Evolutionary conservation across 257 asterid genomes (phyloP).

Genomic region (Gentiana macrophylla): DNA sequence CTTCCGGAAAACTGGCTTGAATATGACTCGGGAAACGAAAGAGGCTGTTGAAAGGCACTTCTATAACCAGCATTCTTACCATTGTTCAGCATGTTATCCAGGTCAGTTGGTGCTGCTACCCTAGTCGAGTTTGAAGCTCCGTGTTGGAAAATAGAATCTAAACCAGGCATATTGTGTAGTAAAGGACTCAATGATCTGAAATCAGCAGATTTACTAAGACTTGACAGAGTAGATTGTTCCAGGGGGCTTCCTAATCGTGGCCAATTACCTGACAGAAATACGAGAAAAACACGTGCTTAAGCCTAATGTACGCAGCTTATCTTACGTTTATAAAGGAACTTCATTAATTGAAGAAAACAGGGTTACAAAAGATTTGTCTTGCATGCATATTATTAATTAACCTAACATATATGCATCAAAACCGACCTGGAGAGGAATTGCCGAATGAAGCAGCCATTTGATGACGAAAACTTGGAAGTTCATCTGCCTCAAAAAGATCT

Average conservation of each 20-base stretch:
- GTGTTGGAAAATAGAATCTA: slow-evolving; percentile 43
- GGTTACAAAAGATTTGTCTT: too few relatives aligned
- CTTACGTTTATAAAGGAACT: too few relatives aligned
- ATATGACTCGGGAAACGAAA: slow-evolving; percentile 39
- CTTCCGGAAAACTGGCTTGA: slow-evolving; percentile 28
- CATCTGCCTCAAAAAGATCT: slow-evolving; percentile 49
- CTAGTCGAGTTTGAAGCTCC: slow-evolving; percentile 21
- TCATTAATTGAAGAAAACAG: too few relatives aligned
- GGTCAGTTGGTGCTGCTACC: slow-evolving; percentile 26
- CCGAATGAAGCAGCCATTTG: slow-evolving; percentile 41
- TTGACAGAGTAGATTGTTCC: slow-evolving; percentile 33
- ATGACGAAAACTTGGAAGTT: slow-evolving; percentile 26
- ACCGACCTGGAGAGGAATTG: slow-evolving; percentile 48
- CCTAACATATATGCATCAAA: too few relatives aligned
- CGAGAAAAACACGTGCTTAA: not conserved
- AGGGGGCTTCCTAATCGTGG: slow-evolving; percentile 41
- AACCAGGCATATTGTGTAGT: slow-evolving; percentile 33
- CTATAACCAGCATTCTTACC: slow-evolving; percentile 15
- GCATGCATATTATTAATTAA: not conserved
- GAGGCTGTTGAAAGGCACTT: slow-evolving; percentile 30
- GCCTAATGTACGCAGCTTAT: too few relatives aligned
- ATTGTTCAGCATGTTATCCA: slow-evolving; percentile 11
- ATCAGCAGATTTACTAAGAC: slow-evolving; percentile 32
- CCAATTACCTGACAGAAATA: slow-evolving; percentile 45
- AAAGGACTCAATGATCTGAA: slow-evolving; percentile 29